Base-by-base conservation (phyloP, 345 rosid genomes). In the Lumnitzera racemosa region DNA sequence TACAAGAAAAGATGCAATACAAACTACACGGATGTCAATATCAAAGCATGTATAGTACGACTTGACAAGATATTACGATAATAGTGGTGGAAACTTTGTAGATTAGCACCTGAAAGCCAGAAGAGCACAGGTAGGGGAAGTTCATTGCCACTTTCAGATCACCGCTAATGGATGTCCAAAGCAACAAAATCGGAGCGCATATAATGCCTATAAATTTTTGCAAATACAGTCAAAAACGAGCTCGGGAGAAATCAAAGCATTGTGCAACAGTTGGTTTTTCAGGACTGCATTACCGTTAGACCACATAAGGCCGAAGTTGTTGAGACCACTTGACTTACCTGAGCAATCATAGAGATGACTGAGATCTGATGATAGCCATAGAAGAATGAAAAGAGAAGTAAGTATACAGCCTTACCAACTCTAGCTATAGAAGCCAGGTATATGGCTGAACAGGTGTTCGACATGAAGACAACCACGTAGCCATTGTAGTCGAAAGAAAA, bases 401-500 rank as follows among this genome's bases (percentile, higher is more conserved):
- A 53, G 57, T 11, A 15, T 9, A 10, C 15, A 54, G 29, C 13
- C 46, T 29, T 76, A 83, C 88, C 91, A 51, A 79, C 66, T 57
- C 78, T 85, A 64, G 78, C 78, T 57, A 84, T 87, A 58, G 83
- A 79, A 46, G 89, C 85, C 60, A 84, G 89, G 78, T 87, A 87
- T 57, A 80, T 59, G 23, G 91, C 91, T 12, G 95, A 78, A 46
- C 87, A 75, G 65, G 84, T 67, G 79, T 87, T 87, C 48, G 95
- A 90, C 13, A 70, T 53, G 78, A 87, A 84, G 60, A 84, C 87
- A 59, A 87, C 52, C 70, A 73, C 76, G 77, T 87, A 87, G 62
- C 90, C 86, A 72, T 84, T 78, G 69, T 78, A 80, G 69, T 84
- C 91, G 74, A 80, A 87, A 31, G 91, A 80, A 65, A 84, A 76